phyloP scores from a whole-genome alignment of 176 grass and related monocot species.

The Phyllostachys edulis region DNA sequence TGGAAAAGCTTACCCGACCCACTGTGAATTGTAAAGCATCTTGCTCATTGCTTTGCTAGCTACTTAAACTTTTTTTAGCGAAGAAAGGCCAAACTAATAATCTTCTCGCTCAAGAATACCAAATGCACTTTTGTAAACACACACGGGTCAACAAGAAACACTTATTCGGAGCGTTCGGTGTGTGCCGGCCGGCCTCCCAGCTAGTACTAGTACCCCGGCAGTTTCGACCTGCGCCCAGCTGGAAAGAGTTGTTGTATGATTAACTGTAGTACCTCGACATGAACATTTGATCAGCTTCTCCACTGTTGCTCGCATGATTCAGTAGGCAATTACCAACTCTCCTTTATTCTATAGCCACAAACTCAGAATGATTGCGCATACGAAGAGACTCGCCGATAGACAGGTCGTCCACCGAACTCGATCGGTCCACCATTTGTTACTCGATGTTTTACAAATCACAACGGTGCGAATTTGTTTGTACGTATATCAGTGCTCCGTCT shows the following conservation, averaged over 20 bases:
- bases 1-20: conserved; percentile 31
- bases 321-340: not conserved
- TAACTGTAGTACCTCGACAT: not conserved
- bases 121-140: not conserved
- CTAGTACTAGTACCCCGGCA: not conserved
- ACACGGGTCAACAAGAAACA: conserved; percentile 24
- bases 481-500: not conserved
- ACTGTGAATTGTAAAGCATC: conserved; percentile 26
- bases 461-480: not conserved
- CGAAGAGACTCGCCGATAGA: not conserved
- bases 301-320: not conserved
- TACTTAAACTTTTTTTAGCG: not conserved
- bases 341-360: not conserved
- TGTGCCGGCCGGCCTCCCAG: not conserved
- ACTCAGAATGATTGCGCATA: not conserved
- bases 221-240: conserved; percentile 14
- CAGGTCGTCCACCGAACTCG: not conserved
- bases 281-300: conserved; percentile 28
- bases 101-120: conserved; percentile 29
- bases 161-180: conserved; percentile 24
- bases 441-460: not conserved
- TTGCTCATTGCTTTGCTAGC: not conserved
- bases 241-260: not conserved
- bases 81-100: conserved; percentile 32
- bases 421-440: not conserved